Conservation (phyloP, 768 basidiomycete species). For the Imleria badia region DNA sequence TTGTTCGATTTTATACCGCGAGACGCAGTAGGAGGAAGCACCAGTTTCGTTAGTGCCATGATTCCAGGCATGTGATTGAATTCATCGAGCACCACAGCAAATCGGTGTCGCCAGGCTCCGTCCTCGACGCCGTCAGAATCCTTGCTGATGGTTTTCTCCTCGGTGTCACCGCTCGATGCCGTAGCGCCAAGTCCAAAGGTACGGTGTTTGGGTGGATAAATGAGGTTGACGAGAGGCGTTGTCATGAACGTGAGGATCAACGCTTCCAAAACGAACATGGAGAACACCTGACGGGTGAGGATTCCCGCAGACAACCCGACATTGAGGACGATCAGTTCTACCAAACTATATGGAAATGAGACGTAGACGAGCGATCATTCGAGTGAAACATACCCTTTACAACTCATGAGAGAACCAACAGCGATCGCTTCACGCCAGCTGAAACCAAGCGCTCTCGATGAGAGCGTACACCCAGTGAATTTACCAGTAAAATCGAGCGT, state of each 20-base stretch:
- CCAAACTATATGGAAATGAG: constrained; percentile 49
- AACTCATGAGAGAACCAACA: constrained; percentile 92
- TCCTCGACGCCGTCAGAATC: constrained; percentile 1
- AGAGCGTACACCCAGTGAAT: constrained; percentile 77
- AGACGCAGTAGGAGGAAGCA: constrained; percentile 50
- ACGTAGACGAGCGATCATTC: neutral
- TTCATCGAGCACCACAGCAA: constrained; percentile 88
- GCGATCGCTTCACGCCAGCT: constrained; percentile 77
- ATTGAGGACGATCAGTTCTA: constrained; percentile 95
- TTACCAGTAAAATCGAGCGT: constrained; percentile 82
- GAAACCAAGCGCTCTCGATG: constrained; percentile 72
- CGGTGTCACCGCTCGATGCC: neutral
- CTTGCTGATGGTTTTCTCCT: neutral
- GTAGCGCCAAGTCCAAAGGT: constrained; percentile 39
- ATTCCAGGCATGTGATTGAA: constrained; percentile 85
- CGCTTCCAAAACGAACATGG: constrained; percentile 92
- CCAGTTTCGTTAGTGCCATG: constrained; percentile 86
- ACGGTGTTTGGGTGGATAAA: constrained; percentile 68
- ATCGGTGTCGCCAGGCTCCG: constrained; percentile 38
- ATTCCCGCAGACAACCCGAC: constrained; percentile 84
- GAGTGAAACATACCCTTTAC: constrained; percentile 72
- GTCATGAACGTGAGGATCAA: constrained; percentile 86
- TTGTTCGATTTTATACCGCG: neutral
- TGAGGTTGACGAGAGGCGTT: constrained; percentile 65
- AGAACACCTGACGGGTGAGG: constrained; percentile 76